A percentile compares a stretch with the other conserved stretches of the same genome.
Conservation (phyloP, 2,329 filamentous ascomycete species). For the Fusarium sp. region DNA sequence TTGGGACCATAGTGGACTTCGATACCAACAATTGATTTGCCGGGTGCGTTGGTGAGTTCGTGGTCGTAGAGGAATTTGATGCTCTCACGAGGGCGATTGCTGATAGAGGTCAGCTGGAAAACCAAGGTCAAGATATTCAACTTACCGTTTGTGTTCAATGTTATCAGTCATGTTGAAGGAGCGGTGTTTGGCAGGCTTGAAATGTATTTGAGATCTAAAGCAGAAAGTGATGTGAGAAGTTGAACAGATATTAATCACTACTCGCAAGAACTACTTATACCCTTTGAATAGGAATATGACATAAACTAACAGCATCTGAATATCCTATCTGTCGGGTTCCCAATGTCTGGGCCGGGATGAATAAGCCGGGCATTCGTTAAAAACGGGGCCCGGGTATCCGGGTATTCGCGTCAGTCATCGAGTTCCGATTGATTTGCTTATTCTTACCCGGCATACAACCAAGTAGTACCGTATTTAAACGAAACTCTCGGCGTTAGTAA, state of each 20-base stretch:
- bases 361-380: too few species aligned
- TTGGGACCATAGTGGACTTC: constrained; percentile 15
- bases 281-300: accelerated
- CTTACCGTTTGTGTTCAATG: not conserved
- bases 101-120: accelerated
- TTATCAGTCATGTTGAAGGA: not conserved
- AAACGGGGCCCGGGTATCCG: constrained; percentile 4
- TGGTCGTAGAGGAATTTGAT: constrained; percentile 24
- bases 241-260: accelerated
- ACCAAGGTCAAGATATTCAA: accelerated
- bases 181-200: accelerated
- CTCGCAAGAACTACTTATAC: accelerated
- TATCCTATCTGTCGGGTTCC: not conserved
- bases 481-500: accelerated
- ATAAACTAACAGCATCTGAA: not conserved
- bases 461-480: too few species aligned
- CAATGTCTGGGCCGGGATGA: too few species aligned
- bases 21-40: constrained; percentile 28
- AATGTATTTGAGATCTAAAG: too few species aligned
- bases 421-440: accelerated
- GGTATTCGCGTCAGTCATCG: not conserved
- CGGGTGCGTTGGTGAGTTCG: constrained; percentile 24
- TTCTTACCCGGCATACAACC: not conserved
- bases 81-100: constrained; percentile 32
- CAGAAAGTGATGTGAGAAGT: accelerated